A percentile compares a stretch with the other conserved stretches of the same genome.
Conservation (phyloP, 2,329 filamentous ascomycete species). For the Exophiala dermatitidis region DNA sequence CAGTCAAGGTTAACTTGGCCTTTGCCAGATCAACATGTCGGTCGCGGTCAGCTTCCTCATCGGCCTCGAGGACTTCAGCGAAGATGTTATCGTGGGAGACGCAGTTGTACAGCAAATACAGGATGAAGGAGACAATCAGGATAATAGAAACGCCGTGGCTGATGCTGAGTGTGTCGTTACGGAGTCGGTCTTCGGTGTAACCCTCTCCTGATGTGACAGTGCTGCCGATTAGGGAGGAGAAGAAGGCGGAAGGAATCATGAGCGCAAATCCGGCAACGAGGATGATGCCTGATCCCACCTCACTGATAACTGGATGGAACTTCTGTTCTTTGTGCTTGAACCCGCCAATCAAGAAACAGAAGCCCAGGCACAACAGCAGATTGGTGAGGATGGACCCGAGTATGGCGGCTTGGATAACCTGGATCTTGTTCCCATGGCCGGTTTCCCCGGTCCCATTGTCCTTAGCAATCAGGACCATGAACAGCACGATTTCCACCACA, state of each 20-base stretch:
- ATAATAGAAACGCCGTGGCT: constrained; percentile 65
- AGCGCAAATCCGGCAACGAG: constrained; percentile 62
- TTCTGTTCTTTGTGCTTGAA: constrained; percentile 58
- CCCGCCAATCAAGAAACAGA: constrained; percentile 74
- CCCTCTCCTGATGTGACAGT: constrained; percentile 30
- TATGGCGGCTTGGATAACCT: constrained; percentile 77
- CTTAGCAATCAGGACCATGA: constrained; percentile 63
- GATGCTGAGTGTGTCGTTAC: constrained; percentile 53
- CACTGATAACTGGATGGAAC: constrained; percentile 69
- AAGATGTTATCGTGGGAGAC: constrained; percentile 70
- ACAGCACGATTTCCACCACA: constrained; percentile 73
- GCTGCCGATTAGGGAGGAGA: constrained; percentile 48
- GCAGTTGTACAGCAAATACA: constrained; percentile 67
- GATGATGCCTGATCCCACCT: constrained; percentile 69
- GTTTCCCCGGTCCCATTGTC: constrained; percentile 31
- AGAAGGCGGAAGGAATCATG: constrained; percentile 42
- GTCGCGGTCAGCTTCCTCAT: constrained; percentile 62
- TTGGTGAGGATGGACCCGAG: constrained; percentile 77
- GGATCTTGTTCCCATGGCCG: constrained; percentile 39
- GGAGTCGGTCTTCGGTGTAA: constrained; percentile 39
- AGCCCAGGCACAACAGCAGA: constrained; percentile 68
- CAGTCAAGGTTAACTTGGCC: constrained; percentile 66
- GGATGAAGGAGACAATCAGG: constrained; percentile 59
- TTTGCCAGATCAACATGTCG: constrained; percentile 53
- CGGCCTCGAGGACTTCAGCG: constrained; percentile 62